Evolutionary conservation across 73 alveolate genomes (phyloP).

Genomic region (Uronychia setigera): DNA sequence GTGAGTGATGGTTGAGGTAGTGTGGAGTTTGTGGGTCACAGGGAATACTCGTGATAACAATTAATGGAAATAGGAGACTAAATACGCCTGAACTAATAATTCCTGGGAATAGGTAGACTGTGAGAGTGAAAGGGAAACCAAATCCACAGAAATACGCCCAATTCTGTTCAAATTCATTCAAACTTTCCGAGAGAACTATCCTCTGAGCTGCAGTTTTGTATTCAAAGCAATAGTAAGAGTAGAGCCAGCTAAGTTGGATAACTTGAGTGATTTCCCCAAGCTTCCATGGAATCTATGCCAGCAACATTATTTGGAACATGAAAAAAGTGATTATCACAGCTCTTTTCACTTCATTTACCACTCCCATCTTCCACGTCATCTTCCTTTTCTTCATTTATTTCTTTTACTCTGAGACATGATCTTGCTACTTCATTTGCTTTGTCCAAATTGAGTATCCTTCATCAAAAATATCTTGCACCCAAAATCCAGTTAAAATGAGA

Average conservation of each 20-base stretch:
- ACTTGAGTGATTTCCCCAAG: constrained; percentile 16
- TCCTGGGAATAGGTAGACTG: constrained; percentile 47
- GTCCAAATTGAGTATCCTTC: constrained; percentile 14
- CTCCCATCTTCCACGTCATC: neutral
- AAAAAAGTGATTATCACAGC: constrained; percentile 29
- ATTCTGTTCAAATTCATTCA: constrained; percentile 45
- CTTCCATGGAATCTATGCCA: constrained; percentile 6
- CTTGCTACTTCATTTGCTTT: constrained; percentile 2
- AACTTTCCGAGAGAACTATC: constrained; percentile 12
- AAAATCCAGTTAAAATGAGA: constrained; percentile 40
- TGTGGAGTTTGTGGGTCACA: constrained; percentile 12
- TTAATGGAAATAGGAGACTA: constrained; percentile 49
- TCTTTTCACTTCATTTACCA: constrained; percentile 20
- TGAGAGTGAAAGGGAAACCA: constrained; percentile 56
- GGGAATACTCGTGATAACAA: constrained; percentile 46
- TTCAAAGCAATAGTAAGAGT: constrained; percentile 69
- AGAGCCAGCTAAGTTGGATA: constrained; percentile 30
- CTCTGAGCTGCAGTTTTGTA: constrained; percentile 55
- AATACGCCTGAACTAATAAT: constrained; percentile 47
- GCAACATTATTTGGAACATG: constrained; percentile 25
- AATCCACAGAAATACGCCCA: constrained; percentile 64
- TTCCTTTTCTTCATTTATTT: constrained; percentile 38
- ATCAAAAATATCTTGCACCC: constrained; percentile 71
- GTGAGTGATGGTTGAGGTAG: neutral
- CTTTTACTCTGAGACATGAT: constrained; percentile 2